Evolutionary conservation across 495 filamentous ascomycete species (phyloP).

Genomic region (Neurospora sp.): DNA sequence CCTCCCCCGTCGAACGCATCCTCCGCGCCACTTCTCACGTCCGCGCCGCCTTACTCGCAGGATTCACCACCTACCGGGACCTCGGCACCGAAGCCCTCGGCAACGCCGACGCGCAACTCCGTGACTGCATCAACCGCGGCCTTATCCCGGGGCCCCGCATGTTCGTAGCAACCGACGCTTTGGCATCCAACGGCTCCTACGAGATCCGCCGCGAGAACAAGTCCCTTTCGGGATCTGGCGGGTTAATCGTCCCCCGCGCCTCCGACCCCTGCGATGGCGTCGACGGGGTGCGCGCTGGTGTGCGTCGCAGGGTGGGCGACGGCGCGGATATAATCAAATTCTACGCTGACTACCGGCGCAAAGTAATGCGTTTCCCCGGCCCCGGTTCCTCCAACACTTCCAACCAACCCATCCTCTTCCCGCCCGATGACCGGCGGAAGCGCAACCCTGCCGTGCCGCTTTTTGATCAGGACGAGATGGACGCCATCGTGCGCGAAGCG

Average conservation of each 20-base stretch:
- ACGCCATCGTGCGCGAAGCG: conserved; percentile 39
- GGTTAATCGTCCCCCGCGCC: conserved; percentile 24
- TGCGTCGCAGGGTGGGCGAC: conserved; percentile 36
- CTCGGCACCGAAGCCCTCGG: conserved; percentile 41
- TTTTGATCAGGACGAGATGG: conserved; percentile 42
- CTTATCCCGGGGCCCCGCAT: conserved; percentile 42
- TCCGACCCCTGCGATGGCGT: conserved; percentile 37
- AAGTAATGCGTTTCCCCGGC: conserved; percentile 35
- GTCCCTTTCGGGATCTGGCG: not conserved
- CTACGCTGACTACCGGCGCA: conserved; percentile 43
- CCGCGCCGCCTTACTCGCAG: conserved; percentile 38
- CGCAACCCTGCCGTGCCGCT: conserved; percentile 32
- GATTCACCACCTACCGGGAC: conserved; percentile 47
- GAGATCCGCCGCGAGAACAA: conserved; percentile 37
- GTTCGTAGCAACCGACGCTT: conserved; percentile 40
- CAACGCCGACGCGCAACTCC: conserved; percentile 33
- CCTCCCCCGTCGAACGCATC: conserved; percentile 37
- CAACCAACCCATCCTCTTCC: conserved; percentile 14
- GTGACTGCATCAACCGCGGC: conserved; percentile 40
- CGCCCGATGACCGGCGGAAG: conserved; percentile 8
- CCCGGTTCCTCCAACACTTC: conserved; percentile 10
- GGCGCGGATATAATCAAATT: conserved; percentile 46
- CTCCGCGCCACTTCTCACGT: conserved; percentile 43
- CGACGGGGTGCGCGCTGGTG: conserved; percentile 32
- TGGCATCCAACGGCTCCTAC: conserved; percentile 40